Evolutionary conservation across 768 basidiomycete species (phyloP).

Genomic region (Harrya chromipes): DNA sequence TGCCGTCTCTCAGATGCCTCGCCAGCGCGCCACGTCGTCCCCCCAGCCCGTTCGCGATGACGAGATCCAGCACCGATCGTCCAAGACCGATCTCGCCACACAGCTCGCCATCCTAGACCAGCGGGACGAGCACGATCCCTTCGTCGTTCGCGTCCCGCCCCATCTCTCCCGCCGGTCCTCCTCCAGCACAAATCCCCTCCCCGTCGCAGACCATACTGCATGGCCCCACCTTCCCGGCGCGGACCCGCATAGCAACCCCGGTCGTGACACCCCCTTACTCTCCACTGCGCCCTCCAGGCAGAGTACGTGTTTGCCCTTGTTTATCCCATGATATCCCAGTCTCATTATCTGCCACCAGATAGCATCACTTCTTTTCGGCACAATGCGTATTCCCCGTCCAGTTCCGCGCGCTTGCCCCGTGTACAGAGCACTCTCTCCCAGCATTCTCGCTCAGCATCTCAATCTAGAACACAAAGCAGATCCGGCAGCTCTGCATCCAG

Average conservation of each 20-base stretch:
- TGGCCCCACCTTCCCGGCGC: conserved; percentile 22
- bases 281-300: conserved; percentile 35
- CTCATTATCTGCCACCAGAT: conserved; percentile 16
- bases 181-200: conserved; percentile 20
- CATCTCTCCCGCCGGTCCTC: conserved; percentile 31
- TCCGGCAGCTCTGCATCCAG: conserved; percentile 50
- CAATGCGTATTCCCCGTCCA: conserved; percentile 27
- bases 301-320: conserved; percentile 32
- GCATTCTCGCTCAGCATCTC: conserved; percentile 35
- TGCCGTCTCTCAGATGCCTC: conserved; percentile 12
- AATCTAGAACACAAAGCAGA: conserved; percentile 45
- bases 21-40: conserved; percentile 10
- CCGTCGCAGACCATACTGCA: conserved; percentile 14
- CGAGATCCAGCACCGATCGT: conserved; percentile 19
- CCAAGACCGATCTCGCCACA: conserved; percentile 11
- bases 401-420: conserved; percentile 32
- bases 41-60: conserved; percentile 15
- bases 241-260: conserved; percentile 23
- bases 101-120: conserved; percentile 25
- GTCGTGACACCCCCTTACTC: conserved; percentile 15
- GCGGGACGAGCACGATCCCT: conserved; percentile 39
- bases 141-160: conserved; percentile 40
- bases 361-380: conserved; percentile 30
- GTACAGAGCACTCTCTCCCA: conserved; percentile 36
- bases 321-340: neutral